Conservation (phyloP, 2,329 filamentous ascomycete species). For the Fusarium anguioides region DNA sequence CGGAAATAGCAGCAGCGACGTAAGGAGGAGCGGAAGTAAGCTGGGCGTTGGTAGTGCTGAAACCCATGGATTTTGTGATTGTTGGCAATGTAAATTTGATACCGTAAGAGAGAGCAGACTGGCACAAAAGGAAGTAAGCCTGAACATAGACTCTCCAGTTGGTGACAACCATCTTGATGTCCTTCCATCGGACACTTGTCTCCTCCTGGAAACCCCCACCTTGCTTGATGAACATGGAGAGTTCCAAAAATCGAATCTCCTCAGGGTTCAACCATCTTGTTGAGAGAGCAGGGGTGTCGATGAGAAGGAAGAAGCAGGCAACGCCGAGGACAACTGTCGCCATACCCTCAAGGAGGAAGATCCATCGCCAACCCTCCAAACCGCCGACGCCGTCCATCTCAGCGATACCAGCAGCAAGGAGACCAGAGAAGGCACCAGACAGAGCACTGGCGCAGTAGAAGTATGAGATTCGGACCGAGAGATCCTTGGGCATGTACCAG, state of each 20-base stretch:
- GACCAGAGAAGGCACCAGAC: slow-evolving; percentile 77
- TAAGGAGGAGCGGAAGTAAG: slow-evolving; percentile 68
- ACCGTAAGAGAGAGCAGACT: slow-evolving; percentile 44
- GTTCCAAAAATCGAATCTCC: slow-evolving; percentile 43
- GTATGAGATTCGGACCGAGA: slow-evolving; percentile 77
- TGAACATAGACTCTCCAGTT: slow-evolving; percentile 49
- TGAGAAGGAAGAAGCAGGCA: slow-evolving; percentile 59
- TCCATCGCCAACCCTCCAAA: slow-evolving; percentile 48
- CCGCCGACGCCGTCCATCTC: slow-evolving; percentile 71
- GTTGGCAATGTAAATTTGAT: slow-evolving; percentile 44
- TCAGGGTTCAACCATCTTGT: slow-evolving; percentile 48
- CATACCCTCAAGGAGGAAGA: slow-evolving; percentile 44
- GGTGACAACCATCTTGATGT: slow-evolving; percentile 44
- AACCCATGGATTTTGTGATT: slow-evolving; percentile 44
- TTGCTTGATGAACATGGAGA: slow-evolving; percentile 49
- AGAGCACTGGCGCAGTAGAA: slow-evolving; percentile 84
- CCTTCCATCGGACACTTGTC: slow-evolving; percentile 35
- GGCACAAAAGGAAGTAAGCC: slow-evolving; percentile 46
- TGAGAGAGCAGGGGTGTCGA: slow-evolving; percentile 53
- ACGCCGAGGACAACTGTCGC: slow-evolving; percentile 52
- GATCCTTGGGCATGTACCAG: slow-evolving; percentile 81
- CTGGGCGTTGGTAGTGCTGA: slow-evolving; percentile 45
- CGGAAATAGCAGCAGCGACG: slow-evolving; percentile 70
- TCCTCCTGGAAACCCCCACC: slow-evolving; percentile 44
- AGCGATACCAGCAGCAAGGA: slow-evolving; percentile 74